Conservation (phyloP, 169 alveolate genomes). For the Perkinsus marinus region DNA sequence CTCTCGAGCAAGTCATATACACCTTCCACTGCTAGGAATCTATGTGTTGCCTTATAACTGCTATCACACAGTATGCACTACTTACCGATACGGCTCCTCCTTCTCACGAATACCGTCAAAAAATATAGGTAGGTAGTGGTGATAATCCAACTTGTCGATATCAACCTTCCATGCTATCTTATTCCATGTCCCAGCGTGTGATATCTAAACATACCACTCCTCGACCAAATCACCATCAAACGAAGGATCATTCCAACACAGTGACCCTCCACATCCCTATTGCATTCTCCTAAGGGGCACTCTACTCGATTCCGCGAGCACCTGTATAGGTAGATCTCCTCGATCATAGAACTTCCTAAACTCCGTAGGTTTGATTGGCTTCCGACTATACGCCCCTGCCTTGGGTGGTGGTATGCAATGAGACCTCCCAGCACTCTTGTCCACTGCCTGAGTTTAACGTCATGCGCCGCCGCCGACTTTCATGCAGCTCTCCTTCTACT, state of each 20-base stretch:
- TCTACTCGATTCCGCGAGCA: conserved; percentile 12
- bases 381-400: conserved; percentile 57
- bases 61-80: not conserved
- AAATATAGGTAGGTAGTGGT: conserved; percentile 77
- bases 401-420: conserved; percentile 50
- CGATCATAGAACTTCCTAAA: conserved; percentile 62
- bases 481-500: not conserved
- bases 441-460: conserved; percentile 23
- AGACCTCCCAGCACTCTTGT: conserved; percentile 45
- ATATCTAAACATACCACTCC: no score
- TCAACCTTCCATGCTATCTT: conserved; percentile 62
- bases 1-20: conserved; percentile 57
- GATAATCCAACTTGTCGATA: conserved; percentile 71
- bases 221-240: no score
- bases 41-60: not conserved
- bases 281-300: no score
- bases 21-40: not conserved
- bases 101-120: conserved; percentile 85
- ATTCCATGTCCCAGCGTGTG: conserved; percentile 48
- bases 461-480: conserved; percentile 1
- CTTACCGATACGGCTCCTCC: conserved; percentile 69
- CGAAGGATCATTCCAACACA: not conserved
- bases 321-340: conserved; percentile 78
- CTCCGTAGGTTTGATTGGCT: conserved; percentile 5
- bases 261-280: not conserved